Base-by-base conservation (phyloP, 2,329 filamentous ascomycete species). In the Penicillium sp. region DNA sequence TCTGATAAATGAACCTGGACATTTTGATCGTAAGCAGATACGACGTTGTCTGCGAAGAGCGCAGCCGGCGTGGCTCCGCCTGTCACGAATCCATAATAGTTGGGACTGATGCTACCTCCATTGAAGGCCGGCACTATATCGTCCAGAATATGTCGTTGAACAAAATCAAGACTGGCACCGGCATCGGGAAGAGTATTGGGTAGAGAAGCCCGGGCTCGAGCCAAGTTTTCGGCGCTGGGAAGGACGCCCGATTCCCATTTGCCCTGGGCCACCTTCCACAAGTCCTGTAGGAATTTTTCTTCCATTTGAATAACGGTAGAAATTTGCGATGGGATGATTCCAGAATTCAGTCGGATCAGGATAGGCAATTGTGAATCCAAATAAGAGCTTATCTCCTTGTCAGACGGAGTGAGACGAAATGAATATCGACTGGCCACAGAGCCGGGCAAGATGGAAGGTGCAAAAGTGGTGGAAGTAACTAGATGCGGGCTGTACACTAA, bases 61-160 rank as follows among this genome's bases (percentile, higher is more conserved):
- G 90, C 90, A 23, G 89, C 82, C 5, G 89, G 88, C 0, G 91
- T 87, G 6, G 79, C 77, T 12, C 89, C 87, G 39, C 92, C 92
- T 0, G 86, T 95, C 5, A 96, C 87, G 66, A 96, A 95, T 51
- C 89, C 91, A 67, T 89, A 95, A 75, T 95, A 95, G 47, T 83
- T 81, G 9, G 82, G 70, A 38, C 80, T 82, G 37, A 80, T 77
- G 57, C 82, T 84, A 61, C 82, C 80, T 13, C 77, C 79, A 59
- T 85, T 89, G 51, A 93, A 78, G 1, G 79, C 86, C 0, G 74
- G 73, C 5, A 72, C 65, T 39, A 77, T 66, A 32, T 73, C 67
- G 18, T 69, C 50, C 3, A 72, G 23, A n/a, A 77, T 60, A 50
- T 76, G 73, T 13, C 57, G 51, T 45, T 64, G 66, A n/a, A 64